phyloP scores from a whole-genome alignment of 2,329 filamentous ascomycete species.

The Neurospora crassa region DNA sequence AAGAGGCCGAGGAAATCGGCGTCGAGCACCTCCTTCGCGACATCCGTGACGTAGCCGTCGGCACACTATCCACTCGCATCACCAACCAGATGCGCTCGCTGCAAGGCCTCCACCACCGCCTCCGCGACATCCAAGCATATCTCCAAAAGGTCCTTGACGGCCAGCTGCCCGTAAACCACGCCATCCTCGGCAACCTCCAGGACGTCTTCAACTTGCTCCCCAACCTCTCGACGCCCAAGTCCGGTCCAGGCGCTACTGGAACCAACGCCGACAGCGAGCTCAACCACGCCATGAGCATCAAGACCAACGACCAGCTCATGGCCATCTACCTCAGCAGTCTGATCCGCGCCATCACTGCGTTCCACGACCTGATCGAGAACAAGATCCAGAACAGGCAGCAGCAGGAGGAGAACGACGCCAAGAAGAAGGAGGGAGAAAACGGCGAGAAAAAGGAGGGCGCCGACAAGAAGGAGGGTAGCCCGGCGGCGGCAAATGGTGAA shows the following conservation, averaged over 20 bases:
- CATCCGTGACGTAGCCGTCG: conserved; percentile 95
- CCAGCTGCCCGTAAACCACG: conserved; percentile 90
- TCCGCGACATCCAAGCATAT: conserved; percentile 92
- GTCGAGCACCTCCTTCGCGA: conserved; percentile 96
- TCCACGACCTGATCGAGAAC: conserved; percentile 99
- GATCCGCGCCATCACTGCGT: conserved; percentile 95
- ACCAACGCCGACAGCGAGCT: conserved; percentile 67
- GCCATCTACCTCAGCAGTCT: conserved; percentile 94
- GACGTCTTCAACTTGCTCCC: conserved; percentile 98
- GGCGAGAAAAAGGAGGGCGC: conserved; percentile 47
- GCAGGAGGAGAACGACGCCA: conserved; percentile 84
- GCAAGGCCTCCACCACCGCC: conserved; percentile 86
- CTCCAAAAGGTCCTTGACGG: conserved; percentile 92
- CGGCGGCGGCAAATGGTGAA: conserved; percentile 30
- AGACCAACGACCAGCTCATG: conserved; percentile 99
- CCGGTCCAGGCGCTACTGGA: conserved; percentile 46
- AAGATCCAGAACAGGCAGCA: conserved; percentile 99
- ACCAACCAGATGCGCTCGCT: conserved; percentile 96
- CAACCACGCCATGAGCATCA: conserved; percentile 93
- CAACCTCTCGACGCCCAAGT: conserved; percentile 79
- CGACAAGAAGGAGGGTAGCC: conserved; percentile 44
- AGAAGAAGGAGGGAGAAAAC: conserved; percentile 59
- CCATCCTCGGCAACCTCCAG: conserved; percentile 95
- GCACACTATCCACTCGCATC: conserved; percentile 90
- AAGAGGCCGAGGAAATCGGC: conserved; percentile 97